Conservation (phyloP, 768 basidiomycete genomes). For the Lactifluus echinatus region DNA sequence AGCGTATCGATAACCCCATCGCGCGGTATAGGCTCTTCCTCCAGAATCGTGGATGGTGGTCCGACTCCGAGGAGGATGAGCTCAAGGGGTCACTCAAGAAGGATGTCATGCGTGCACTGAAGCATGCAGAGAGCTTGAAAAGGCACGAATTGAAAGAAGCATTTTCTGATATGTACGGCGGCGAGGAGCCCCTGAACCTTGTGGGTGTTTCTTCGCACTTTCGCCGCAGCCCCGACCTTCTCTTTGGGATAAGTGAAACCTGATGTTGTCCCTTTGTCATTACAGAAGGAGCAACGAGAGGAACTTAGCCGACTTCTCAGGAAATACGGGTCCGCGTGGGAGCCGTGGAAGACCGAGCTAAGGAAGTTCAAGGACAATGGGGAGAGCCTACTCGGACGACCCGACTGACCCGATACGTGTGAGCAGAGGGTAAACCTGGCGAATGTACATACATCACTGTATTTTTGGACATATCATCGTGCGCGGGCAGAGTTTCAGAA, state of each 20-base stretch:
- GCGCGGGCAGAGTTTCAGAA: not conserved
- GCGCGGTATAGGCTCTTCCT: slow-evolving; percentile 78
- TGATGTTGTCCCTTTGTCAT: slow-evolving; percentile 9
- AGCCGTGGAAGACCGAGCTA: slow-evolving; percentile 77
- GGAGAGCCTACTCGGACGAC: slow-evolving; percentile 25
- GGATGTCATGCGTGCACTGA: slow-evolving; percentile 73
- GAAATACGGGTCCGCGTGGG: slow-evolving; percentile 84
- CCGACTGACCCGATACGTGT: not conserved
- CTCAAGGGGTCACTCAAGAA: slow-evolving; percentile 59
- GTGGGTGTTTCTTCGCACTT: slow-evolving; percentile 37
- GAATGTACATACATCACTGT: not conserved
- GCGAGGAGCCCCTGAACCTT: slow-evolving; percentile 76
- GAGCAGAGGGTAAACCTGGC: not conserved
- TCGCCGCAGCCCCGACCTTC: slow-evolving; percentile 1
- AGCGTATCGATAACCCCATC: slow-evolving; percentile 85
- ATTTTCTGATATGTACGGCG: slow-evolving; percentile 84
- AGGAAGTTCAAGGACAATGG: slow-evolving; percentile 69
- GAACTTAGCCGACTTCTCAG: slow-evolving; percentile 64
- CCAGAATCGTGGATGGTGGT: slow-evolving; percentile 83
- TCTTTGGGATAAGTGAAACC: not conserved
- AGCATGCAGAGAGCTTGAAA: slow-evolving; percentile 60
- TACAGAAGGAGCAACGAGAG: slow-evolving; percentile 72
- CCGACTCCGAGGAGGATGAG: slow-evolving; percentile 59
- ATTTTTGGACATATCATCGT: not conserved
- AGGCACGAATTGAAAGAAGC: slow-evolving; percentile 67